Evolutionary conservation across 2,329 filamentous ascomycete genomes (phyloP), one percentile per base, ranked within the genome.

Genomic region (Apiospora phragmitis): DNA sequence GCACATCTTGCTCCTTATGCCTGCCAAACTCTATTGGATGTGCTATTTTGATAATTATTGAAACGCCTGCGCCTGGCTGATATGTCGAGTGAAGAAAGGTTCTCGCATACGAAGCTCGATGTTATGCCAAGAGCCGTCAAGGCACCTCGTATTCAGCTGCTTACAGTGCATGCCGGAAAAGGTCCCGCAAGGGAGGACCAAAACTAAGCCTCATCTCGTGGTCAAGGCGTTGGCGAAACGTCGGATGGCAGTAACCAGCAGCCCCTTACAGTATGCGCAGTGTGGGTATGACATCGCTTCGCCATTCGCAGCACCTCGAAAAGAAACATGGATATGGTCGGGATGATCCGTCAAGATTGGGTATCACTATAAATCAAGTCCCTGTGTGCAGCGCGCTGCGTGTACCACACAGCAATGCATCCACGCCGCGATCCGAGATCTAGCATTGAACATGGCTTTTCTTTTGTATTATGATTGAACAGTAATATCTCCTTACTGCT

Each of bases 401-500:
- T 38, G 32, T 62, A 38, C 55, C 29, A 38, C 32, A 62, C n/a
- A 14, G 11, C 32, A 62, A 62, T 62, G 55, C 32, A 38, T 5
- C 32, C 55, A 62, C 55, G 55, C 29, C 18, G 32, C 55, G 55
- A 62, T 62, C 55, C 29, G 55, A n/a, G n/a, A 62, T 62, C 55
- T 38, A 62, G 21, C 55, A 62, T 62, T n/a, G 55, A 62, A 62
- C 32, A 14, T 32, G 55, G 32, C 55, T 62, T 38, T 62, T 38
- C 55, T n/a, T 62, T 62, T 38, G 55, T n/a, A 38, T 62, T 38
- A 62, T 62, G 55, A 32, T 18, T 38, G 32, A 14, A 21, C 55
- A 35, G 6, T 12, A 2, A 62, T 38, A n/a, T n/a, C 18, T n/a
- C 8, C 32, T 62, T 32, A 62, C 67, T 68, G 45, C 18, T 88